Conservation (phyloP, 1,284 basidiomycete genomes). For the Ustilago lituana region DNA sequence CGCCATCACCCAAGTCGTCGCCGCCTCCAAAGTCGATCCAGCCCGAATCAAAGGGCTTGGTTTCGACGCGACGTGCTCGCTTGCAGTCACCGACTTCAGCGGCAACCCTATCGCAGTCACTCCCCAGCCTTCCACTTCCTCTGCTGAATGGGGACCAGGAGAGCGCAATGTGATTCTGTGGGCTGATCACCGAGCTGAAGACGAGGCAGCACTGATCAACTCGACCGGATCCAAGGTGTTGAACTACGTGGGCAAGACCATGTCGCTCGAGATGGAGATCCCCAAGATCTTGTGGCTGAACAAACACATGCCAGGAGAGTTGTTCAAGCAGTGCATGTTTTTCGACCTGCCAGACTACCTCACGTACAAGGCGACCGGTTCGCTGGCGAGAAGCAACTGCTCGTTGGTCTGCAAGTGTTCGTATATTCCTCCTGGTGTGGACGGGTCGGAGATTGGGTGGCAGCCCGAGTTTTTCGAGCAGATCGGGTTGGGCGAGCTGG, state of each 20-base stretch:
- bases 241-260: slow-evolving; percentile 93
- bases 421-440: slow-evolving; percentile 78
- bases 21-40: slow-evolving; percentile 74
- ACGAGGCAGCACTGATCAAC: slow-evolving; percentile 91
- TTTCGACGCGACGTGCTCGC: slow-evolving; percentile 95
- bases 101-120: slow-evolving; percentile 85
- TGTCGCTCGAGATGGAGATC: slow-evolving; percentile 74
- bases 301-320: slow-evolving; percentile 79
- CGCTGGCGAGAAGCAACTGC: slow-evolving; percentile 84
- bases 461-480: slow-evolving; percentile 62
- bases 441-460: slow-evolving; percentile 61
- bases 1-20: slow-evolving; percentile 78
- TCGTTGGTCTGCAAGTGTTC: slow-evolving; percentile 97
- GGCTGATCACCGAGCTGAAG: slow-evolving; percentile 86
- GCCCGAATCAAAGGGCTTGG: slow-evolving; percentile 84
- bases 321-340: slow-evolving; percentile 87
- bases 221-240: slow-evolving; percentile 83
- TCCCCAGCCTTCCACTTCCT: slow-evolving; percentile 71
- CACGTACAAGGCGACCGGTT: slow-evolving; percentile 87
- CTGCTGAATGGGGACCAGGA: slow-evolving; percentile 26
- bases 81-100: slow-evolving; percentile 79
- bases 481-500: slow-evolving; percentile 68
- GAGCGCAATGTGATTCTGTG: slow-evolving; percentile 63
- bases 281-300: slow-evolving; percentile 97
- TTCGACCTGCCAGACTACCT: slow-evolving; percentile 98